Evolutionary conservation across 2,329 filamentous ascomycete species (phyloP).

Genomic region (Hypoxylon sp.): DNA sequence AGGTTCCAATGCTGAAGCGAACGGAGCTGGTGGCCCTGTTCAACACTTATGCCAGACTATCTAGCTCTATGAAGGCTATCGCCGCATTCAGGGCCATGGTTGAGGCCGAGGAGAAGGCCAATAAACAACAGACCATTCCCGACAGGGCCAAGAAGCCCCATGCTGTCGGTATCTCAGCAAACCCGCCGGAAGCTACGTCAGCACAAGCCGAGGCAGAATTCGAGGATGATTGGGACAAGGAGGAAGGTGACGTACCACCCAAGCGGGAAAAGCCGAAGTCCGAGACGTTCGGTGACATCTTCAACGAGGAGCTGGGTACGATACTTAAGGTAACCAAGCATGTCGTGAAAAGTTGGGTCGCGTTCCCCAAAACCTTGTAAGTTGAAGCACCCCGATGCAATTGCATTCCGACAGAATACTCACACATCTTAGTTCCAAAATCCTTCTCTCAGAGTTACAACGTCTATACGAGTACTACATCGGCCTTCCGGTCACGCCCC

Average conservation of each 20-base stretch:
- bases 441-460: constrained; percentile 61
- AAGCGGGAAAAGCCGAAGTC: constrained; percentile 51
- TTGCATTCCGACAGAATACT: constrained; percentile 18
- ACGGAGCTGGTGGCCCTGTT: constrained; percentile 95
- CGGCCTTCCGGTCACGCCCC: constrained; percentile 66
- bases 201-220: constrained; percentile 47
- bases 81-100: constrained; percentile 76
- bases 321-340: constrained; percentile 75
- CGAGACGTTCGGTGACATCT: constrained; percentile 66
- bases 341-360: constrained; percentile 79
- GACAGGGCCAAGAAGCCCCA: constrained; percentile 63
- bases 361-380: constrained; percentile 78
- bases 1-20: constrained; percentile 80
- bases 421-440: constrained; percentile 56
- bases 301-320: constrained; percentile 74
- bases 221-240: constrained; percentile 59
- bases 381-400: constrained; percentile 56
- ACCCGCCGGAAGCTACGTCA: constrained; percentile 33
- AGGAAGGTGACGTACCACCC: constrained; percentile 57
- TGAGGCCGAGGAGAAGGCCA: constrained; percentile 50
- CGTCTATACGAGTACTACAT: constrained; percentile 67
- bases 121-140: constrained; percentile 46
- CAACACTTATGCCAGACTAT: constrained; percentile 92
- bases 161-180: constrained; percentile 54
- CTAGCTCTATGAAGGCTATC: constrained; percentile 82